phyloP scores from a whole-genome alignment of 768 basidiomycete genomes.

The Lactifluus subvellereus region DNA sequence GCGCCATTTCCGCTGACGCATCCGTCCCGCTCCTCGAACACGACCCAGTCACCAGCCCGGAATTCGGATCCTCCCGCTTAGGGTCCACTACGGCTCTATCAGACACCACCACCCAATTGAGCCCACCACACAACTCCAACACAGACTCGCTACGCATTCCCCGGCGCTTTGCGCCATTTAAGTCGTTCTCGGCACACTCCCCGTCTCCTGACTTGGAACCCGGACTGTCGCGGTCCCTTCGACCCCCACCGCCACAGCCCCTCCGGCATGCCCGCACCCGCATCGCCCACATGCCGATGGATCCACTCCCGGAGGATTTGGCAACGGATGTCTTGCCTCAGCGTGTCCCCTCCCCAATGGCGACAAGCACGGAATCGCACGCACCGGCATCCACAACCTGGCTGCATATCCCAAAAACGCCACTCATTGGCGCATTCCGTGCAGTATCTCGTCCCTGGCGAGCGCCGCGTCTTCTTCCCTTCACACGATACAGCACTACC shows the following conservation, averaged over 20 bases:
- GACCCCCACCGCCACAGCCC: slow-evolving; percentile 4
- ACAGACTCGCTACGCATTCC: neutral
- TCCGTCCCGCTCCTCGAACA: slow-evolving; percentile 21
- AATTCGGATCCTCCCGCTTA: neutral
- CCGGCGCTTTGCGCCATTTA: slow-evolving; percentile 16
- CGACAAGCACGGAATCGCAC: neutral
- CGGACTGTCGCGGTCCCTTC: slow-evolving; percentile 3
- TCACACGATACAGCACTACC: slow-evolving; percentile 23
- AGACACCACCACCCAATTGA: neutral
- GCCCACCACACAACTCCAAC: neutral
- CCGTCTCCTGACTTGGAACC: slow-evolving; percentile 7
- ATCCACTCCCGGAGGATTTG: slow-evolving; percentile 21
- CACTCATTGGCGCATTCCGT: slow-evolving; percentile 24
- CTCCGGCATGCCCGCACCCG: slow-evolving; percentile 21
- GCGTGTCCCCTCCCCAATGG: slow-evolving; percentile 6
- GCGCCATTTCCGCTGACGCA: slow-evolving; percentile 18
- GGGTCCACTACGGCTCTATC: neutral
- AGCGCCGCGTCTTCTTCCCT: slow-evolving; percentile 13
- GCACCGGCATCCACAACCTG: slow-evolving; percentile 15
- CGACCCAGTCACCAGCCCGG: neutral
- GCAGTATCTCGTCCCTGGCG: slow-evolving; percentile 15
- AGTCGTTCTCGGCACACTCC: neutral
- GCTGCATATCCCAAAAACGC: slow-evolving; percentile 24
- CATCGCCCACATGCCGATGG: slow-evolving; percentile 19
- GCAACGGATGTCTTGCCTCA: neutral